These are phyloP conservation scores for Herpetospermum pedunculosum DNA, from an alignment of 306 rosid species.

Conservation along the genomic window DNA sequence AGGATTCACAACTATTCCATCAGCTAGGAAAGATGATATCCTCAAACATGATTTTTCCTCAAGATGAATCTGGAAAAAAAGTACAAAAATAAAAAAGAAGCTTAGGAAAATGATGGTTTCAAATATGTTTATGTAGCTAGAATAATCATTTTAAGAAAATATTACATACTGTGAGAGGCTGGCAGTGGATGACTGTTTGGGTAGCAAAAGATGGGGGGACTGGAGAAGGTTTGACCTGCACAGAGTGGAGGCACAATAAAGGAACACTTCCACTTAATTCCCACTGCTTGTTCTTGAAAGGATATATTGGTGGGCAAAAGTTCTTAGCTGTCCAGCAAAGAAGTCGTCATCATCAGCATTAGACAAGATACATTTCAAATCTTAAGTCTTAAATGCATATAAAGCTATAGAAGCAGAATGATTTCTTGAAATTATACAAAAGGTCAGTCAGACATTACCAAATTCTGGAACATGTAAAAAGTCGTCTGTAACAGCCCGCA, in stretches of 20 bases:
- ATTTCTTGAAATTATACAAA: neutral
- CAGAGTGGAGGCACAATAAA: conserved; percentile 64
- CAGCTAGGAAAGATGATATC: conserved; percentile 83
- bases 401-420: neutral
- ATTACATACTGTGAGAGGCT: conserved; percentile 71
- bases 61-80: conserved; percentile 58
- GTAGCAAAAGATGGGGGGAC: conserved; percentile 81
- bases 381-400: neutral
- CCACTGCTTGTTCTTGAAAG: conserved; percentile 62
- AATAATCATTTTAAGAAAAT: neutral
- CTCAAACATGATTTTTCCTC: conserved; percentile 89
- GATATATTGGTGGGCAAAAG: conserved; percentile 89
- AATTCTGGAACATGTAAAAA: conserved; percentile 52
- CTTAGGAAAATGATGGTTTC: neutral
- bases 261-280: conserved; percentile 54
- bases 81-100: conserved; percentile 4
- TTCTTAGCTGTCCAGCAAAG: conserved; percentile 50
- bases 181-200: conserved; percentile 79
- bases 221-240: conserved; percentile 77
- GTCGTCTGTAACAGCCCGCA: conserved; percentile 38
- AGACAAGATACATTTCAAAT: conserved; percentile 2
- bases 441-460: conserved; percentile 35
- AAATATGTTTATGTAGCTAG: neutral
- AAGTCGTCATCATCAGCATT: conserved; percentile 14
- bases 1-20: conserved; percentile 69